A percentile compares a stretch with the other conserved stretches of the same genome.
phyloP scores from a whole-genome alignment of 1,284 basidiomycete species.

The Golubevia sp. region DNA sequence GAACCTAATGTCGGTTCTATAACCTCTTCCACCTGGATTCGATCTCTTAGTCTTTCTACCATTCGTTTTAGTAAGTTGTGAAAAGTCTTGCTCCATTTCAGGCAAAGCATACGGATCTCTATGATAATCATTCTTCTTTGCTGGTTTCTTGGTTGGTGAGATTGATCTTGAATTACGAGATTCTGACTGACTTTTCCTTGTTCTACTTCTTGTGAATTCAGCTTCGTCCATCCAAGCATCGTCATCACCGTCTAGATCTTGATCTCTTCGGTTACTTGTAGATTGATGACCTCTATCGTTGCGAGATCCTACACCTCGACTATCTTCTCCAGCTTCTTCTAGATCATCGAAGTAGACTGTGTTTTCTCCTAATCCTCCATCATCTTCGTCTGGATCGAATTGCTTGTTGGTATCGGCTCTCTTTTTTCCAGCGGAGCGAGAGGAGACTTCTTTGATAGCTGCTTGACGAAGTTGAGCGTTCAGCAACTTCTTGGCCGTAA shows the following conservation, averaged over 20 bases:
- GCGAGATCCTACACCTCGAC: constrained; percentile 74
- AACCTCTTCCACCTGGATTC: constrained; percentile 62
- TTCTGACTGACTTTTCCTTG: not conserved
- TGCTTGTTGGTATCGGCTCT: no score
- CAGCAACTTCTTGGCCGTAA: not conserved
- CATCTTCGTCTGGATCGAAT: constrained; percentile 64
- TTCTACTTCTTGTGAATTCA: no score
- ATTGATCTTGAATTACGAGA: constrained; percentile 1
- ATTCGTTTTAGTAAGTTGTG: constrained; percentile 18
- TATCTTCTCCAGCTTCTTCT: constrained; percentile 10
- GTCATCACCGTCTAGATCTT: no score
- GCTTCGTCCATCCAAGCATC: no score
- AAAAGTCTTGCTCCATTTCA: constrained; percentile 38
- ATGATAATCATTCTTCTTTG: constrained; percentile 34
- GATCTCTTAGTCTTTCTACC: constrained; percentile 69
- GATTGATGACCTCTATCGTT: no score
- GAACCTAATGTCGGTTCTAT: constrained; percentile 46
- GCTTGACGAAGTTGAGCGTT: not conserved
- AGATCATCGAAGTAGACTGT: constrained; percentile 60
- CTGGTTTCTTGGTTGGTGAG: constrained; percentile 24
- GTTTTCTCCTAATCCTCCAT: constrained; percentile 64
- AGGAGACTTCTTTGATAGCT: not conserved
- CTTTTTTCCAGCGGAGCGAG: no score
- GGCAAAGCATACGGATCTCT: constrained; percentile 59
- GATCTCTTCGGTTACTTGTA: no score